Base-by-base conservation (phyloP, 495 filamentous ascomycete species). In the Sordaria brevicollis region DNA sequence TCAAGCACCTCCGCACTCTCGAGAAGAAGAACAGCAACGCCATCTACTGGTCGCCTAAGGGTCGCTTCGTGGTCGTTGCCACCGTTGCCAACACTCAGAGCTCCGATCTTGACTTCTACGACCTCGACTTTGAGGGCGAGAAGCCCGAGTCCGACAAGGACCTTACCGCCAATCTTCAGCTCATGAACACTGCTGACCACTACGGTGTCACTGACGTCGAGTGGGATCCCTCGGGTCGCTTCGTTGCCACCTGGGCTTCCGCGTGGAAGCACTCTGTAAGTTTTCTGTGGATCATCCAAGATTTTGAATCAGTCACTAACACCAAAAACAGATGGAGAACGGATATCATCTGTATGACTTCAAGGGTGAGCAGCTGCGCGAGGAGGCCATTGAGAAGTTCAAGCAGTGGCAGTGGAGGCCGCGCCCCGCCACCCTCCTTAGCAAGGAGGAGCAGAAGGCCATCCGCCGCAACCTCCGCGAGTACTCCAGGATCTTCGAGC, bases 21-120 rank as follows among this genome's bases (percentile, higher is more conserved):
- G 95, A 99, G 74, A 97, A 97, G 89, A 97, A 97, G 87, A 99
- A 93, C 80, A 96, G 90, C 86, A 99, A 99, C 76, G 96, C 91
- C 67, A 98, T 99, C 76, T 97, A 97, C 88, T 99, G 95, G 95
- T 96, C 93, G n/a, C 95, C 95, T 15, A 93, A 91, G 83, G 95
- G 95, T 17, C 89, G 95, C 19, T 97, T 99, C 76, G 93, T 97
- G 57, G 88, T 97, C 49, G 88, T 99, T 15, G 95, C 92, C 29
- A 95, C 95, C 2, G 91, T 99, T 15, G 89, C 92, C 83, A 96
- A 92, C 70, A 89, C 92, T 77, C 91, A 96, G 81, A 92, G 87
- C 83, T 96, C 92, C 74, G 95, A 99, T 68, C 87, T 99, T 71
- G 95, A 99, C 75, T 99, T 99, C 84, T 99, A 88, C 86, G 95